A percentile compares a stretch with the other conserved stretches of the same genome.
phyloP scores from a whole-genome alignment of 106 monocot species.

The Dendrobium officinale region DNA sequence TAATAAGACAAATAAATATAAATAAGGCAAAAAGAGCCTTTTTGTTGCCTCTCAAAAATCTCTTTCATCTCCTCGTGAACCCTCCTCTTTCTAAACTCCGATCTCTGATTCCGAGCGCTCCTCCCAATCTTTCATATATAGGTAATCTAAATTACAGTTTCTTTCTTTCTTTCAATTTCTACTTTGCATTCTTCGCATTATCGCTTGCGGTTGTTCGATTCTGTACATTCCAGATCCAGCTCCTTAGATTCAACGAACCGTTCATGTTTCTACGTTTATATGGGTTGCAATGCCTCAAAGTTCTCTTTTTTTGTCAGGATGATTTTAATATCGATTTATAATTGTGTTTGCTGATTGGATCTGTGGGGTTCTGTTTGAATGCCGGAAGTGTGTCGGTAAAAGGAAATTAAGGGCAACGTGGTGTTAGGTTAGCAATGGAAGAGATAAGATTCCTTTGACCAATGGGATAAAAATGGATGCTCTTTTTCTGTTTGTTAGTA shows the following conservation, averaged over 20 bases:
- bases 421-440: background rate
- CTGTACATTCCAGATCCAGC: background rate
- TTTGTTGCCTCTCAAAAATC: background rate
- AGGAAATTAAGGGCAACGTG: background rate
- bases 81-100: background rate
- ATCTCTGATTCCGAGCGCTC: background rate
- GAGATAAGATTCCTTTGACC: background rate
- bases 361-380: constrained; percentile 2
- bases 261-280: background rate
- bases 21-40: background rate
- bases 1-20: background rate
- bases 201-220: background rate
- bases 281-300: background rate
- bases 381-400: background rate
- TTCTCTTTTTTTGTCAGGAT: background rate
- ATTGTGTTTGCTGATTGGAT: constrained; percentile 3
- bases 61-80: background rate
- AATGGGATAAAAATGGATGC: background rate
- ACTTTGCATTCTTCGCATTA: background rate
- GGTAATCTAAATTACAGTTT: background rate
- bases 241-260: background rate
- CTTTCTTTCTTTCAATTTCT: background rate
- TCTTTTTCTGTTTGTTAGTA: background rate
- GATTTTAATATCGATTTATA: background rate
- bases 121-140: background rate